Conservation (phyloP, 2,329 filamentous ascomycete species). For the Colletotrichum cordylinicola region DNA sequence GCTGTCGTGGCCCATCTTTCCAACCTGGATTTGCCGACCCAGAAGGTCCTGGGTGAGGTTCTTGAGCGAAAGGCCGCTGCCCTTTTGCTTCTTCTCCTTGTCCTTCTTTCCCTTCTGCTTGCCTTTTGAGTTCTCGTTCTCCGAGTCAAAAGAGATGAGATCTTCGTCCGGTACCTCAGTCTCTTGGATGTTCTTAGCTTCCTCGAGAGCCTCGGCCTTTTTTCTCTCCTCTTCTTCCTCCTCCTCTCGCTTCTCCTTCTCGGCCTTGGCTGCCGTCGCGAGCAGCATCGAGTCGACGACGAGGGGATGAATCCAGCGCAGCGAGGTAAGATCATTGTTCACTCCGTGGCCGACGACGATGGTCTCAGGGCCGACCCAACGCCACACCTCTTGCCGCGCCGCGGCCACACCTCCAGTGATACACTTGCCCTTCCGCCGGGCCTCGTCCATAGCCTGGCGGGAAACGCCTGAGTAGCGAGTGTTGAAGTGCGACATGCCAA, state of each 20-base stretch:
- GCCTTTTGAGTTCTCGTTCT: background rate
- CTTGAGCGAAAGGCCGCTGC: conserved; percentile 36
- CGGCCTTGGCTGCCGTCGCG: conserved; percentile 27
- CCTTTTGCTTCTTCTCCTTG: conserved; percentile 16
- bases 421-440: conserved; percentile 34
- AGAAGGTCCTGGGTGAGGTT: conserved; percentile 40
- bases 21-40: conserved; percentile 42
- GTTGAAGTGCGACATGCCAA: conserved; percentile 53
- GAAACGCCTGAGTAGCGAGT: conserved; percentile 57
- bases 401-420: conserved; percentile 43
- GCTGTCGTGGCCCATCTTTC: conserved; percentile 43
- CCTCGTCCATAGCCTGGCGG: conserved; percentile 39
- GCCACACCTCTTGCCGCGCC: conserved; percentile 47
- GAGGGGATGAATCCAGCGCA: conserved; percentile 53
- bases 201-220: background rate
- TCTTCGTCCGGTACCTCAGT: background rate
- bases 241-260: conserved; percentile 15
- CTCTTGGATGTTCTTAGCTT: background rate
- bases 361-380: conserved; percentile 49
- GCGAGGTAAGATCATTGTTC: conserved; percentile 44
- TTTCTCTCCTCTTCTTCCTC: conserved; percentile 16
- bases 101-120: conserved; percentile 13
- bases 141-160: conserved; percentile 4
- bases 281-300: conserved; percentile 52
- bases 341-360: conserved; percentile 54